Percentiles rank a stretch among this genome's conserved stretches.
Conservation (phyloP, 2,329 filamentous ascomycete genomes). For the Colletotrichum sp. region DNA sequence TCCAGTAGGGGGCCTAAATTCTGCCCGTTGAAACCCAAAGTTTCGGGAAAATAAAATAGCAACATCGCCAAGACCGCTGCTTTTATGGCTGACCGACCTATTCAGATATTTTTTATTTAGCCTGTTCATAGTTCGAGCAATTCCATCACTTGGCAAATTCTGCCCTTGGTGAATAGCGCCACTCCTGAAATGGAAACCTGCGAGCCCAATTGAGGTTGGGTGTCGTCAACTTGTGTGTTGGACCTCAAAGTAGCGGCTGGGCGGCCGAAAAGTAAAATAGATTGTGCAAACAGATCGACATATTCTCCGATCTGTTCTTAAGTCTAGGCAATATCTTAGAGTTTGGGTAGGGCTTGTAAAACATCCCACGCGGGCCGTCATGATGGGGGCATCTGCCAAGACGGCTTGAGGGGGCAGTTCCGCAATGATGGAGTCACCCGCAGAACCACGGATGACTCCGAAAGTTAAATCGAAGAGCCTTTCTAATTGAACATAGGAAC, state of each 20-base stretch:
- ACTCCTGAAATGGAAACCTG: rapidly evolving
- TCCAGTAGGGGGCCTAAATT: rapidly evolving
- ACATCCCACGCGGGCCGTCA: neutral
- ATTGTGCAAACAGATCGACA: neutral
- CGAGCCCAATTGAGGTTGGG: rapidly evolving
- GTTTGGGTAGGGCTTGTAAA: neutral
- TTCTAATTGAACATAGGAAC: neutral
- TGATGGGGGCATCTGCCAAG: neutral
- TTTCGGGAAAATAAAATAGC: neutral
- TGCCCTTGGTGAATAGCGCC: rapidly evolving
- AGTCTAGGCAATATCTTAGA: neutral
- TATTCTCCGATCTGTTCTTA: neutral
- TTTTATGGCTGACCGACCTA: rapidly evolving
- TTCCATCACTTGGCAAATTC: neutral
- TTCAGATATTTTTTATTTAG: rapidly evolving
- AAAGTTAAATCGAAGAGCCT: neutral
- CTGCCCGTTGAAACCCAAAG: neutral
- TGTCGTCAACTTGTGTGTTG: neutral
- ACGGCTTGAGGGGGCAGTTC: neutral
- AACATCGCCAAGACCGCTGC: neutral
- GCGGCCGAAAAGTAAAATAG: neutral
- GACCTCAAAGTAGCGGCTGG: rapidly evolving
- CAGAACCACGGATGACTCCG: neutral
- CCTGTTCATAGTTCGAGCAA: rapidly evolving
- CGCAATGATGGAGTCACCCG: neutral